Evolutionary conservation across 1,284 basidiomycete species (phyloP).

Genomic region (Hemileia vastatrix): DNA sequence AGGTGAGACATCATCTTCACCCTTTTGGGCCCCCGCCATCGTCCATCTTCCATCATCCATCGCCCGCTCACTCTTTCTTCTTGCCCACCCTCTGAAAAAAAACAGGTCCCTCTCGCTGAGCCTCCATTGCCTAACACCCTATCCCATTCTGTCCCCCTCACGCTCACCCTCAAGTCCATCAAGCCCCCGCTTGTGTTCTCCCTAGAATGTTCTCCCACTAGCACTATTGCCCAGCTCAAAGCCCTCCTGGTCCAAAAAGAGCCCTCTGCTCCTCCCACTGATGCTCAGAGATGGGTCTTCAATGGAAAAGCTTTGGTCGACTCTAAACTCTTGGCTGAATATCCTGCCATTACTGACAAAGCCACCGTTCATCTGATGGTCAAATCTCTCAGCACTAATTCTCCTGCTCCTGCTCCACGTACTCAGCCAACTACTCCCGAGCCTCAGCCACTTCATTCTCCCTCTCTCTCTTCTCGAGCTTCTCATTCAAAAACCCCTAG

Average conservation of each 20-base stretch:
- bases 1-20: neutral
- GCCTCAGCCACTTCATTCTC: neutral
- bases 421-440: neutral
- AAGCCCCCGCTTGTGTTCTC: constrained; percentile 71
- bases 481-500: neutral
- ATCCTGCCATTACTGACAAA: constrained; percentile 61
- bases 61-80: neutral
- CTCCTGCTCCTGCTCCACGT: constrained; percentile 17
- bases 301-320: constrained; percentile 87
- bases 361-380: constrained; percentile 71
- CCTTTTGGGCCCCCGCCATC: neutral
- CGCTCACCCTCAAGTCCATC: constrained; percentile 71
- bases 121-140: constrained; percentile 19
- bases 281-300: constrained; percentile 68
- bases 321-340: constrained; percentile 74
- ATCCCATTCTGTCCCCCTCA: constrained; percentile 47
- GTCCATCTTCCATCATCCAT: neutral
- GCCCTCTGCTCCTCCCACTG: constrained; percentile 55
- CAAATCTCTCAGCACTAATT: constrained; percentile 61
- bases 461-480: constrained; percentile 3
- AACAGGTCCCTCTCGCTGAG: constrained; percentile 22
- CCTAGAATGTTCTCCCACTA: constrained; percentile 61
- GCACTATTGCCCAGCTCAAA: constrained; percentile 70
- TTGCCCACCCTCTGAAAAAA: neutral
- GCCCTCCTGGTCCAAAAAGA: constrained; percentile 54